A percentile compares a stretch with the other conserved stretches of the same genome.
Evolutionary conservation across 176 grass and related monocot species (phyloP).

Genomic region (Paspalum vaginatum): DNA sequence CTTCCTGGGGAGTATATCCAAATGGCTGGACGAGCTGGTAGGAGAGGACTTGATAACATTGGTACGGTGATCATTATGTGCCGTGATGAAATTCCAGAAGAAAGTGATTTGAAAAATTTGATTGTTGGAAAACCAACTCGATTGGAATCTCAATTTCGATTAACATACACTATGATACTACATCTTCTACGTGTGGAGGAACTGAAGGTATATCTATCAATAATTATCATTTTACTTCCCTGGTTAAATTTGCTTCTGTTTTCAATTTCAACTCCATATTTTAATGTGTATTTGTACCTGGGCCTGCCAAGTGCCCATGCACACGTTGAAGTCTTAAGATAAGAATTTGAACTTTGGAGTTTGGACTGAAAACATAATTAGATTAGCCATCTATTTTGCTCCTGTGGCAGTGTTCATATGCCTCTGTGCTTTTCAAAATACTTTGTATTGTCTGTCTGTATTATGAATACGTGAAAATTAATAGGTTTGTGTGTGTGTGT

Average conservation of each 20-base stretch:
- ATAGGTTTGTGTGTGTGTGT: neutral
- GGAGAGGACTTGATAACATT: conserved; percentile 95
- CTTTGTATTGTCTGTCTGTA: neutral
- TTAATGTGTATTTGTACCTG: conserved; percentile 9
- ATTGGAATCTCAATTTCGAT: conserved; percentile 85
- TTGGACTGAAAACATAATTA: conserved; percentile 19
- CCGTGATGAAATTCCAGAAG: conserved; percentile 94
- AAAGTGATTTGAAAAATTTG: conserved; percentile 94
- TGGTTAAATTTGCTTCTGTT: conserved; percentile 1
- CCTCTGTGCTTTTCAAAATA: conserved; percentile 5
- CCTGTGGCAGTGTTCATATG: conserved; percentile 10
- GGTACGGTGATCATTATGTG: conserved; percentile 95
- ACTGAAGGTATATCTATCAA: conserved; percentile 64
- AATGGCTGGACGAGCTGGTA: conserved; percentile 98
- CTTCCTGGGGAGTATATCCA: conserved; percentile 98
- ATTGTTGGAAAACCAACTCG: conserved; percentile 94
- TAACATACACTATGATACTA: conserved; percentile 98
- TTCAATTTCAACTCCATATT: conserved; percentile 17
- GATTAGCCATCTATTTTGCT: neutral
- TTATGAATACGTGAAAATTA: conserved; percentile 18
- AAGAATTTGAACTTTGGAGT: conserved; percentile 31
- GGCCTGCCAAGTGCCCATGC: neutral
- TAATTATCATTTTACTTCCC: conserved; percentile 2
- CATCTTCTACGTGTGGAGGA: conserved; percentile 98
- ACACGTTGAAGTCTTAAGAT: conserved; percentile 15